Conservation (phyloP, 139 green algal species). For the Chlorella sp. region DNA sequence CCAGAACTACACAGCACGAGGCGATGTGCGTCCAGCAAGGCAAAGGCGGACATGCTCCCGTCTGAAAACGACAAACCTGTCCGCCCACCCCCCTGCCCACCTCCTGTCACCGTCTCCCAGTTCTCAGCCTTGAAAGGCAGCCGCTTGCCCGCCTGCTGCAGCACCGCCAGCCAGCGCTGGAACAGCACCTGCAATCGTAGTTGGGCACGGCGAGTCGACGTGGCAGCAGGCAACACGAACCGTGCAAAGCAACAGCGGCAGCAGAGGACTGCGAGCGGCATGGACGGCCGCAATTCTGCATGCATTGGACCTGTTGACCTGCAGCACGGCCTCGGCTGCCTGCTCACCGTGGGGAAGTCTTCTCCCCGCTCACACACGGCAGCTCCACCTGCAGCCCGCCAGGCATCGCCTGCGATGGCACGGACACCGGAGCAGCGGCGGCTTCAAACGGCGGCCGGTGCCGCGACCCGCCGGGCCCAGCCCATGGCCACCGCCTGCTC, state of each 20-base stretch:
- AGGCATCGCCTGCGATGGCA: background rate
- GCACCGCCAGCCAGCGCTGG: background rate
- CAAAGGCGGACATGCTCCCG: no score
- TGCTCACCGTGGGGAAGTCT: background rate
- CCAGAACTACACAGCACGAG: background rate
- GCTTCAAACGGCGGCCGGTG: background rate
- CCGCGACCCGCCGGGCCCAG: background rate
- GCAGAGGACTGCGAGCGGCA: background rate
- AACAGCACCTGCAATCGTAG: background rate
- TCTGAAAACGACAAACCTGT: no score
- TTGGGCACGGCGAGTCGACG: background rate
- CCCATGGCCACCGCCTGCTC: background rate
- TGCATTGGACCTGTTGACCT: no score
- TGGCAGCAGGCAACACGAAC: no score
- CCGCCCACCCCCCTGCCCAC: background rate
- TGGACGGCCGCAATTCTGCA: background rate
- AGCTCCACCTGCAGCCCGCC: background rate
- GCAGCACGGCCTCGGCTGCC: no score
- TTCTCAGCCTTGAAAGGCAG: conserved; percentile 15
- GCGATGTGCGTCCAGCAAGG: background rate
- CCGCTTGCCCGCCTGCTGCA: conserved; percentile 7
- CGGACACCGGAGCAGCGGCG: background rate
- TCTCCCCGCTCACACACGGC: background rate
- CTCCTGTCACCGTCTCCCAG: conserved; percentile 21
- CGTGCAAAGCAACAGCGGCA: no score